A percentile compares a stretch with the other conserved stretches of the same genome.
Conservation (phyloP, 2,329 filamentous ascomycete species). For the Phialocephala sp. region DNA sequence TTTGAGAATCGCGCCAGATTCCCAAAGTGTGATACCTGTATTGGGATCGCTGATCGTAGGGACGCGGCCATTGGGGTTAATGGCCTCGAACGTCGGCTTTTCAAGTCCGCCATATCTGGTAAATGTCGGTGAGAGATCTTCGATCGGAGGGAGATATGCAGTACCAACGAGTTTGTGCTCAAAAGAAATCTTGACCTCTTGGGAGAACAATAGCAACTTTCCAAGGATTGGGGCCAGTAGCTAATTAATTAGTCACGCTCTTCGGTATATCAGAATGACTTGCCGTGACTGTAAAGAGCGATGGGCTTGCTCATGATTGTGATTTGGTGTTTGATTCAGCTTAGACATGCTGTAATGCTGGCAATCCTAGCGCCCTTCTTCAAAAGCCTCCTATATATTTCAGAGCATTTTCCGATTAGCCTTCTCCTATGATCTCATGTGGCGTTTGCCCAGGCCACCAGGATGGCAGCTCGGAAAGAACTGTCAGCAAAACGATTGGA, state of each 20-base stretch:
- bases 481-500: no score
- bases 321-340: background rate
- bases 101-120: constrained; percentile 46
- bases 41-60: constrained; percentile 46
- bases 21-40: constrained; percentile 51
- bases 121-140: background rate
- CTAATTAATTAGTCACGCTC: constrained; percentile 9
- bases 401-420: background rate
- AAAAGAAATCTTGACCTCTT: constrained; percentile 50
- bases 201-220: constrained; percentile 51
- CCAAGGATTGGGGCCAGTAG: constrained; percentile 27
- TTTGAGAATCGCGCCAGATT: constrained; percentile 51
- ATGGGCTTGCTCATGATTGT: constrained; percentile 23
- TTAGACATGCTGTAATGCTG: background rate
- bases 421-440: constrained; percentile 9
- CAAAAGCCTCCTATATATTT: no score
- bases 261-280: background rate
- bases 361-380: no score
- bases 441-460: background rate
- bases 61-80: constrained; percentile 40
- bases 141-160: no score
- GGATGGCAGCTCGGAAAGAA: background rate
- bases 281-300: constrained; percentile 19
- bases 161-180: constrained; percentile 43
- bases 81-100: constrained; percentile 35